Conservation (phyloP, 352 stramenopile genomes). For the Bremia lactucae region DNA sequence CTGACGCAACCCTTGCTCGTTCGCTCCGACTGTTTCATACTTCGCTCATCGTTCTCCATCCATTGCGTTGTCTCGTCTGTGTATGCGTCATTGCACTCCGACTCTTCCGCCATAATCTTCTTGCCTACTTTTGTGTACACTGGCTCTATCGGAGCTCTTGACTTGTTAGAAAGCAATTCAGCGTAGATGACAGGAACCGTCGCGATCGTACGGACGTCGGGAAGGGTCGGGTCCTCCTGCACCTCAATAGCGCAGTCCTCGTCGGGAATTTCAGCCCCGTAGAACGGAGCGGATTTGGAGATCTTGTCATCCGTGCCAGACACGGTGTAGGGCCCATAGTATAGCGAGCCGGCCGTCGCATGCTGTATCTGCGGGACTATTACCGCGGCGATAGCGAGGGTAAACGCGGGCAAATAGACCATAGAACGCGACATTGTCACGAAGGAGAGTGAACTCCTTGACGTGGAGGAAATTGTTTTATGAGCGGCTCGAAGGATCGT, state of each 20-base stretch:
- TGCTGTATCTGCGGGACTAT: conserved; percentile 17
- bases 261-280: conserved; percentile 5
- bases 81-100: conserved; percentile 10
- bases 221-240: conserved; percentile 15
- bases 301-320: conserved; percentile 6
- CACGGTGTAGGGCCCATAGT: conserved; percentile 7
- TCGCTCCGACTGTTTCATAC: too few relatives aligned
- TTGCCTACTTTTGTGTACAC: conserved; percentile 18
- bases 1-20: too few relatives aligned
- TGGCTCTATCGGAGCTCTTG: conserved; percentile 7
- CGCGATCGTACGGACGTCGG: conserved; percentile 16
- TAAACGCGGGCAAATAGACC: conserved; percentile 14
- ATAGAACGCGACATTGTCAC: background rate
- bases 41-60: background rate
- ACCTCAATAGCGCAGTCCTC: conserved; percentile 6
- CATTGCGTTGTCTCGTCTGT: background rate
- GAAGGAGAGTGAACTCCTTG: conserved; percentile 5
- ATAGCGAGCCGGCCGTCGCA: conserved; percentile 6
- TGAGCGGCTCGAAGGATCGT: background rate
- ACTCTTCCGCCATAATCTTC: conserved; percentile 10
- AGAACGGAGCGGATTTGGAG: conserved; percentile 3
- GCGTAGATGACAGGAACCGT: conserved; percentile 6
- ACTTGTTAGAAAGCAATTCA: conserved; percentile 10
- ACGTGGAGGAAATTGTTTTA: conserved; percentile 7
- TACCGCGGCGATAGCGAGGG: conserved; percentile 5